Percentiles rank a stretch among this genome's conserved stretches.
Evolutionary conservation across 371 early-diverging fungal genomes (phyloP).

Genomic region (Mucor saturninus): DNA sequence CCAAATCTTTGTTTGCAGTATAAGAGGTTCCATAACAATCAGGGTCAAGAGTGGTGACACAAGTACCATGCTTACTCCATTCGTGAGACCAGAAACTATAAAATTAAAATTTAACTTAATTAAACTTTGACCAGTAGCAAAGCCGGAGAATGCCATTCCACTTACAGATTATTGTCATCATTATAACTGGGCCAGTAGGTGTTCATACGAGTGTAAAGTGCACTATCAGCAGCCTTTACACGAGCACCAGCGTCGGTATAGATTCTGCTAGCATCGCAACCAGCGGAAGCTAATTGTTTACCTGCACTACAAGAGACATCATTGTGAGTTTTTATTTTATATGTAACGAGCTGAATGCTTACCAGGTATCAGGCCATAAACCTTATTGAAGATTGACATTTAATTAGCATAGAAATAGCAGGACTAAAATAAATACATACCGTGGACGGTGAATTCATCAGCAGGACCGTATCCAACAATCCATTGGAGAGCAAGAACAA

Average conservation of each 20-base stretch:
- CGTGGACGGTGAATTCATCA: constrained; percentile 56
- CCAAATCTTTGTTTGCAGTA: constrained; percentile 46
- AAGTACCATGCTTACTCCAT: constrained; percentile 63
- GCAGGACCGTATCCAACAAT: constrained; percentile 47
- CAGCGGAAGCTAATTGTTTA: constrained; percentile 54
- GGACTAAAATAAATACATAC: constrained; percentile 15
- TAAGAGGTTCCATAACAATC: constrained; percentile 43
- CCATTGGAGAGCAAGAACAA: constrained; percentile 65
- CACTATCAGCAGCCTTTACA: constrained; percentile 33
- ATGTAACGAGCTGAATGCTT: neutral
- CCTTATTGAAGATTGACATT: neutral
- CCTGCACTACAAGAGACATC: constrained; percentile 41
- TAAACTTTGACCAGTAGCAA: neutral
- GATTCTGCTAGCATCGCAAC: constrained; percentile 69
- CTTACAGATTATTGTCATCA: constrained; percentile 44
- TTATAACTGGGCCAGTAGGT: constrained; percentile 79
- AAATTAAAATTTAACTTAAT: neutral
- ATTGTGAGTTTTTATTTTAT: neutral
- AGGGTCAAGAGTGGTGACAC: constrained; percentile 52
- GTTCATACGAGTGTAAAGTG: constrained; percentile 61
- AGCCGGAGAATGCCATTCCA: neutral
- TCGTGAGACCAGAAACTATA: constrained; percentile 56
- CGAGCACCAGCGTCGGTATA: constrained; percentile 56
- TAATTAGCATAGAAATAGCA: neutral
- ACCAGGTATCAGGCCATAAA: constrained; percentile 68